A percentile compares a stretch with the other conserved stretches of the same genome.
Conservation (phyloP, 2,329 filamentous ascomycete genomes). For the Dactylellina leptospora region DNA sequence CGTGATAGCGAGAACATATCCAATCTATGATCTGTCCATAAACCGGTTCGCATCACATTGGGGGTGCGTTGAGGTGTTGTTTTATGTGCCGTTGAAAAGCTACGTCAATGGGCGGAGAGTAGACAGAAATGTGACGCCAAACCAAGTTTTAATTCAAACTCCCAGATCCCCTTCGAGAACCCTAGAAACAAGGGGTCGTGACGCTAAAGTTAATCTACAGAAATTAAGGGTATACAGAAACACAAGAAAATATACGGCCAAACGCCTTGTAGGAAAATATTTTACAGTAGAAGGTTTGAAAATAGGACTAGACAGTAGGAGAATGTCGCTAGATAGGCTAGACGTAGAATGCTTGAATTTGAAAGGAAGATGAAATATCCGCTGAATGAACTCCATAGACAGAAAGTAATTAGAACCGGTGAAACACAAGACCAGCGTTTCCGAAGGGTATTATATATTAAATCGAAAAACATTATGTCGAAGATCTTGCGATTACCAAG, state of each 20-base stretch:
- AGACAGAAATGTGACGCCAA: too few species aligned
- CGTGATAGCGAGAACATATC: background rate
- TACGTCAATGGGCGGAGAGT: too few species aligned
- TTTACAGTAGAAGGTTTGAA: constrained; percentile 36
- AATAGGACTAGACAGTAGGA: background rate
- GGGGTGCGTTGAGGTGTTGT: too few species aligned
- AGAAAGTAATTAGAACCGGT: constrained; percentile 25
- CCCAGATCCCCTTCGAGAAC: constrained; percentile 8
- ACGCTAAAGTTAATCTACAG: constrained; percentile 24
- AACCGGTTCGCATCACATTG: too few species aligned
- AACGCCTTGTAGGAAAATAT: constrained; percentile 34
- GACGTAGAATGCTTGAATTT: constrained; percentile 14
- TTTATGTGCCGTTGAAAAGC: too few species aligned
- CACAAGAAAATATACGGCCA: constrained; percentile 21
- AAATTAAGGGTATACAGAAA: constrained; percentile 22
- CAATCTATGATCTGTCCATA: too few species aligned
- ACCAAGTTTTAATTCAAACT: constrained; percentile 40
- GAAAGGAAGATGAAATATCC: constrained; percentile 22
- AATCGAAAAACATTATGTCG: constrained; percentile 19
- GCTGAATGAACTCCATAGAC: constrained; percentile 42
- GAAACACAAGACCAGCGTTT: constrained; percentile 32
- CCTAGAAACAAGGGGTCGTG: constrained; percentile 22
- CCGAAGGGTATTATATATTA: constrained; percentile 24
- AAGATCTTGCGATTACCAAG: constrained; percentile 63
- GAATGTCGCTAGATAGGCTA: constrained; percentile 26